phyloP scores from a whole-genome alignment of 257 asterid species.

The Echium plantagineum region DNA sequence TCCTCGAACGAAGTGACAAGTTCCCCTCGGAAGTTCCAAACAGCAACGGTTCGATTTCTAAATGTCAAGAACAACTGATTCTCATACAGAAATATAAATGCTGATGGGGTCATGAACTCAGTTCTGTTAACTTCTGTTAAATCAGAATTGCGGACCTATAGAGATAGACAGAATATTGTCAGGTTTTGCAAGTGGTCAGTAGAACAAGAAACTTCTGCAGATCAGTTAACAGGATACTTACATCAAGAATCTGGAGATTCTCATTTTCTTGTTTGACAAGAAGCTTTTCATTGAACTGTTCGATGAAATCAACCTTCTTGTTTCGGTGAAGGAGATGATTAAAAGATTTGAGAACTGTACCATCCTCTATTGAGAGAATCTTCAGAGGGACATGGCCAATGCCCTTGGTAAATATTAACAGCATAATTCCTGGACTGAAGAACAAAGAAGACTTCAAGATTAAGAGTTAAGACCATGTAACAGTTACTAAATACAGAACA shows the following conservation, averaged over 20 bases:
- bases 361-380: constrained; percentile 93
- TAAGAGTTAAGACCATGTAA: too few relatives aligned
- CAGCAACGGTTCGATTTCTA: constrained; percentile 92
- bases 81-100: constrained; percentile 92
- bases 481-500: too few relatives aligned
- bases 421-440: constrained; percentile 92
- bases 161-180: constrained; percentile 8
- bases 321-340: constrained; percentile 82
- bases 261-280: constrained; percentile 97
- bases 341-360: constrained; percentile 86
- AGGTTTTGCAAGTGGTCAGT: constrained; percentile 7
- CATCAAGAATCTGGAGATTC: constrained; percentile 95
- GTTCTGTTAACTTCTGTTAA: constrained; percentile 88
- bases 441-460: constrained; percentile 1
- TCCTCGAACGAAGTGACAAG: constrained; percentile 96
- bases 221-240: constrained; percentile 22
- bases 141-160: constrained; percentile 82
- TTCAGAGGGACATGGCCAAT: constrained; percentile 75
- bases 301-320: constrained; percentile 95
- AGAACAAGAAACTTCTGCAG: neutral
- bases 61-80: constrained; percentile 91
- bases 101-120: constrained; percentile 98
- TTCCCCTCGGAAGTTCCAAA: constrained; percentile 99
- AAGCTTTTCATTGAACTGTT: constrained; percentile 95
- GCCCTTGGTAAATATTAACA: constrained; percentile 61